Evolutionary conservation across 768 basidiomycete species (phyloP), one percentile per base, ranked within the genome.

Genomic region (Postia placenta): DNA sequence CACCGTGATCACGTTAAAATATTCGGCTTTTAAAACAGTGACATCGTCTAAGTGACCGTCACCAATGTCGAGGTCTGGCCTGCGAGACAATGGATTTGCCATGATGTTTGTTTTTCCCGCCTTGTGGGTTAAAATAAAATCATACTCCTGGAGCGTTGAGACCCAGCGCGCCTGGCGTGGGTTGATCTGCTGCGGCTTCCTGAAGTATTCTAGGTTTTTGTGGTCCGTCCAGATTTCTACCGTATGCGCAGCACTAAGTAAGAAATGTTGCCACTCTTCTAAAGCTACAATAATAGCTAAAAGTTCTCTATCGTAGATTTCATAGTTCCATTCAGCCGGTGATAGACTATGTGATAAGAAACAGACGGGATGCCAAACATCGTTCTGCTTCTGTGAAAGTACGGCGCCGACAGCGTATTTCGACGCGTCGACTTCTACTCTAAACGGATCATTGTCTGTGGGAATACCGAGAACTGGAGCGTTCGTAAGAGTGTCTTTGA

Each of bases 281-380:
- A 67, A 0, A 64, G 38, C 63, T 22, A 58, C 30, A 15, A 79
- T 64, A 20, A 79, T 73, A 0, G 75, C 72, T 1, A 78, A 64
- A 0, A 80, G 48, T 57, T 82, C 78, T 48, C 68, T 68, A 54
- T 81, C 65, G 47, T 73, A 62, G 30, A 67, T 66, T n/a, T 71
- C 63, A 54, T 79, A 79, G 53, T 79, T 78, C 1, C 58, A 41
- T 56, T 79, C 72, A 0, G 68, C 61, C 0, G 48, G 43, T 0
- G 43, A 56, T 0, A 74, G 46, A 3, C 59, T 54, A 4, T 64
- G 61, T 0, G 70, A 75, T 3, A 60, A 52, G 50, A 67, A 79
- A 0, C 65, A 71, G 15, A 76, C 54, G 0, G 75, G 73, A 2
- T 63, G 60, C 60, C 64, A 70, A 15, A 43, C 48, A 11, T 59